Base-by-base conservation (phyloP, 345 rosid species). In the Carallia pectinifolia region DNA sequence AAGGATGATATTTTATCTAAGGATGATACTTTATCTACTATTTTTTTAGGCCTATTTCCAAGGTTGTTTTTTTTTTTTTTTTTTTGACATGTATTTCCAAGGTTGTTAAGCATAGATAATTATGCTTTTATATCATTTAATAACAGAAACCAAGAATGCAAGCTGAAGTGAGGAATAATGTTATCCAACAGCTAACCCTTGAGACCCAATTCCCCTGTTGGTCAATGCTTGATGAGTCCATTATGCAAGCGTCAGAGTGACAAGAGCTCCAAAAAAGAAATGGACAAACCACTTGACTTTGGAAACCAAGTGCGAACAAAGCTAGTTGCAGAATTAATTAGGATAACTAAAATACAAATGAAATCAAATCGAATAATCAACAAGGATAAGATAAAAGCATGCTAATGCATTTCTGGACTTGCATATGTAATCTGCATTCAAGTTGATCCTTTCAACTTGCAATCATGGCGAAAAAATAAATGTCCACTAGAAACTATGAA, bases 351-450 rank as follows among this genome's bases (percentile, higher is more conserved):
- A 33, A 33, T 33, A 33, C 34, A 33, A 33, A 33, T 33, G 34
- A 33, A 33, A 33, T 33, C 34, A 33, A 1, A 4, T 33, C 4
- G 34, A 33, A 33, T 40, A 17, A 1, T 4, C 0, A 52, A 52
- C 16, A 19, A 23, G 18, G 27, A 54, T 3, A 36, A 3, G 52
- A 19, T 63, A 39, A 36, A 52, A 17, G 47, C 36, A 3, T 17
- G 48, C 62, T 66, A 27, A 44, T 44, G 50, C 50, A 44, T 44
- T 44, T 44, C 19, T 64, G 47, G 69, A 53, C 59, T 47, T 23
- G 82, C 74, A 61, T 61, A 74, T 65, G 71, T 44, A 16, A 2
- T 44, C 16, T 44, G 16, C 63, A 62, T 40, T 71, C 5, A 73
- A 68, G 64, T 12, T 55, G 40, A 62, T 63, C 64, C 50, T 17